These are phyloP conservation scores for Pseudocercospora musae DNA, from an alignment of 2,329 filamentous ascomycete genomes.

Conservation along the genomic window DNA sequence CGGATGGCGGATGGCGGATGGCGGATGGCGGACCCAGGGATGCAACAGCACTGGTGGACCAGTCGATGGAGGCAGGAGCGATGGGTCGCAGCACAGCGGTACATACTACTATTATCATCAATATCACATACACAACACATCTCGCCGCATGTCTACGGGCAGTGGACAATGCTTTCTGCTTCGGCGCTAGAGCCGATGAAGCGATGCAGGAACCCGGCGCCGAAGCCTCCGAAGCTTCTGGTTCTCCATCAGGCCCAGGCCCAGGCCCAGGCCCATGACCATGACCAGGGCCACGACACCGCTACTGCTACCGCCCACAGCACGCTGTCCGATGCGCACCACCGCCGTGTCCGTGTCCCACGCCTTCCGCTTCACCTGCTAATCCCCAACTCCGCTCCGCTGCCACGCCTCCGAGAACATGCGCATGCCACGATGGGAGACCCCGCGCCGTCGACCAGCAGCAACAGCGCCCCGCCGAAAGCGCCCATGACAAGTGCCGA, in stretches of 20 bases:
- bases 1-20: no score
- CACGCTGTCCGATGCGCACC: neutral
- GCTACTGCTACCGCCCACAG: neutral
- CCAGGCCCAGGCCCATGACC: neutral
- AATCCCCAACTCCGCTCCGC: constrained; percentile 2
- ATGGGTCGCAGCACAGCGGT: no score
- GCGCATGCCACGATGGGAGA: constrained; percentile 29
- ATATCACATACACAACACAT: neutral
- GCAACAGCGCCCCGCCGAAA: constrained; percentile 15
- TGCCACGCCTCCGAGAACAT: constrained; percentile 18
- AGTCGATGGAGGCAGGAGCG: neutral
- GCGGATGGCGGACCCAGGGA: no score
- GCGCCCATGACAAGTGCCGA: constrained; percentile 28
- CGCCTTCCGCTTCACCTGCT: neutral
- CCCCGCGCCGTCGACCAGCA: constrained; percentile 8
- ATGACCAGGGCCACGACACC: neutral
- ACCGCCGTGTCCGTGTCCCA: neutral
- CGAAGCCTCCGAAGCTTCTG: neutral
- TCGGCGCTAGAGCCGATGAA: no score
- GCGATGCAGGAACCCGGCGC: neutral
- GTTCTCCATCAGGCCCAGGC: neutral
- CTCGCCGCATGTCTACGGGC: neutral
- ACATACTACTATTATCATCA: neutral
- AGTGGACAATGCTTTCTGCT: no score
- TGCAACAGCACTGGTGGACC: neutral